Base-by-base conservation (phyloP, 345 rosid species). In the Iberis pinnata region DNA sequence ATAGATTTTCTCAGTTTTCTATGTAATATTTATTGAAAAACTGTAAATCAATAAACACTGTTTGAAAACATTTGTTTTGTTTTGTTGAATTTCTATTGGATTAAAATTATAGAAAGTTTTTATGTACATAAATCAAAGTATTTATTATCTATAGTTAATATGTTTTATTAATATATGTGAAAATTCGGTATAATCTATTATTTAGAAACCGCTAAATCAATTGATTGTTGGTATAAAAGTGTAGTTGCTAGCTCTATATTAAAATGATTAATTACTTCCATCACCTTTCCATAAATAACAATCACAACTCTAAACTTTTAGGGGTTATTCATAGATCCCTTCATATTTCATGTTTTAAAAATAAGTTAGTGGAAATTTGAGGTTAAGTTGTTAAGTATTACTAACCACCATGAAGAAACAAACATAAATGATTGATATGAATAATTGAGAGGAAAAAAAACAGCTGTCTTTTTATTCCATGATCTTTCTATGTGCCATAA, bases 371-470 rank as follows among this genome's bases (percentile, higher is more conserved):
- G 42, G 20, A 39, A 54, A 38, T 1, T 8, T 39, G 27, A 15
- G 31, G 22, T 63, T 47, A 55, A 12, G 40, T 47, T 57, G 45
- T 49, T 7, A 42, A 49, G 13, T 65, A 53, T 51, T 33, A 65
- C 46, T 49, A 65, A 49, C 64, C 51, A 65, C 58, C 64, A 65
- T 18, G 45, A 65, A 57, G 40, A 49, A 33, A 57, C 51, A 64
- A 47, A 49, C 31, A 39, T 49, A 12, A 13, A 49, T 65, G 60
- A 63, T 63, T 64, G 58, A 49, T 12, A 56, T 42, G 57, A 56
- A 49, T 56, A 18, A 65, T 65, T 57, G 53, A 65, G 18, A 49
- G 29, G 22, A 18, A 18, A 17, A 48, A 31, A n/a, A n/a, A 13
- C 18, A 49, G 64, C 70, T 65, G 70, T 32, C 64, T 42, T 48